Evolutionary conservation across 2,329 filamentous ascomycete species (phyloP), one percentile per base, ranked within the genome.

Genomic region (Alternaria panax): DNA sequence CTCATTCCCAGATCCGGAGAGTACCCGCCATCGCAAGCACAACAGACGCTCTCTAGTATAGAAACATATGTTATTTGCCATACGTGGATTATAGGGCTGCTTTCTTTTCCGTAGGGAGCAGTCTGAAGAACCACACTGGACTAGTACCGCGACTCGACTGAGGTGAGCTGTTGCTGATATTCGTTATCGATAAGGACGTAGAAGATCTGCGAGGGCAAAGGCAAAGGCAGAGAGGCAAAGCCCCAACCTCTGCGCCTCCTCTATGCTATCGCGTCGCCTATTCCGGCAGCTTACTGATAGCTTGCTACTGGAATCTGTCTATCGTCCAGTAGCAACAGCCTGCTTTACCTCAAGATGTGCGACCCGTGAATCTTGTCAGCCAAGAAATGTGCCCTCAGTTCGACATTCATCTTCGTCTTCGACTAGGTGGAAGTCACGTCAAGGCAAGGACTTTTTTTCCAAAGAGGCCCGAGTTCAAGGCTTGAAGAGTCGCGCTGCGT

Each of bases 401-500:
- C 64, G 71, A 34, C 43, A 63, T 57, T 57, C 73, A 14, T 77
- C 80, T 28, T 76, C 75, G 0, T 93, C 92, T 2, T 92, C 89
- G 1, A 91, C 86, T 51, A 83, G 88, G 78, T 99, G 95, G 95
- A 92, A 92, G 76, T 84, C 85, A 52, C 89, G 95, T 20, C 93
- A 97, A 74, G 82, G 82, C 38, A 85, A 80, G 40, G 95, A 99
- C 80, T 80, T 79, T 18, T 96, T 88, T 75, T 86, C 90, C 0
- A 87, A 86, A 56, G 87, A 91, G 69, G 93, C 95, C 45, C 90
- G 88, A 72, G 88, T 96, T 2, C 85, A 91, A 66, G 90, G 90
- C 0, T 81, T 97, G 58, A 97, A 94, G 79, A 96, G 92, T 70
- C 88, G 95, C 63, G 95, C 95, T 25, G 95, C 93, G 0, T 97